phyloP scores from a whole-genome alignment of 257 asterid species.

The Solanum lignicaule region DNA sequence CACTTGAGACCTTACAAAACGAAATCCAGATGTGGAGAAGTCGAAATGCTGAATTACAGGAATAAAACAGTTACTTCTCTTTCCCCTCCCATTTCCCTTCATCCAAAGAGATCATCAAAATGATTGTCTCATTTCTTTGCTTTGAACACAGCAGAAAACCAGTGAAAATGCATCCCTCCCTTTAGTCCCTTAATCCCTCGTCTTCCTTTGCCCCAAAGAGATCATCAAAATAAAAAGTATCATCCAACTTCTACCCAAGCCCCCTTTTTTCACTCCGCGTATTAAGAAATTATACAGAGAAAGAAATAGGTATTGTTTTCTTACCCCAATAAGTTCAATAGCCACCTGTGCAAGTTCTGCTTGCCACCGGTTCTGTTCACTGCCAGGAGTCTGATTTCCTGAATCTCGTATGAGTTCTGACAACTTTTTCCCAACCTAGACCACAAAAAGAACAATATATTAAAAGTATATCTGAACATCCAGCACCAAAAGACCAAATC shows the following conservation, averaged over 20 bases:
- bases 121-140: neutral
- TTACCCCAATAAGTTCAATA: slow-evolving; percentile 90
- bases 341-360: slow-evolving; percentile 87
- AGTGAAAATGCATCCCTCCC: neutral
- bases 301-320: slow-evolving; percentile 3
- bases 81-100: neutral
- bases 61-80: neutral
- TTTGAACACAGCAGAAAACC: neutral
- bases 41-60: neutral
- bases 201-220: neutral
- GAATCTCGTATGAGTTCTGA: slow-evolving; percentile 96
- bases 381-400: slow-evolving; percentile 72
- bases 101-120: neutral
- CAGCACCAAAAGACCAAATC: neutral
- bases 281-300: neutral
- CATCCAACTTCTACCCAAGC: neutral
- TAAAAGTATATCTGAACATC: neutral
- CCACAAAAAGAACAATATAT: neutral
- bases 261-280: neutral
- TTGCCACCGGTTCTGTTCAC: slow-evolving; percentile 94
- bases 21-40: neutral
- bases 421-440: slow-evolving; percentile 77
- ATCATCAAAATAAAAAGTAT: neutral
- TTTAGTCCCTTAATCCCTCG: neutral
- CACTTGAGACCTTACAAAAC: neutral